A percentile compares a stretch with the other conserved stretches of the same genome.
Evolutionary conservation across 495 filamentous ascomycete species (phyloP).

Genomic region (Trichoderma gamsii): DNA sequence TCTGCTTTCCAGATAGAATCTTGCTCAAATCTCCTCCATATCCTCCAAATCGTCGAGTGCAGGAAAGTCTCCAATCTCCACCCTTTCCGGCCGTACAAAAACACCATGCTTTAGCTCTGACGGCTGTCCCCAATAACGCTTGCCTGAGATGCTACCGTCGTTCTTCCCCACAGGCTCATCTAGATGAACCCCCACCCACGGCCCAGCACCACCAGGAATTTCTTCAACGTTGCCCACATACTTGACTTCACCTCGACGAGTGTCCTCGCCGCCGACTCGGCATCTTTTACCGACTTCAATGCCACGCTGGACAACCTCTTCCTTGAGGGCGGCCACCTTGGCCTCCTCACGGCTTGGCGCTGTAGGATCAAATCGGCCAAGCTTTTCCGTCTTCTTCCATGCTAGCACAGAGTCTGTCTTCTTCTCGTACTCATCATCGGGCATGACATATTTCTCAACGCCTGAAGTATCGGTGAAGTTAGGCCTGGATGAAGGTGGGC

Average conservation of each 20-base stretch:
- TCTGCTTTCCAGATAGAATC: background rate
- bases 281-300: constrained; percentile 61
- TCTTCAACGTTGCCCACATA: constrained; percentile 78
- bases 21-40: constrained; percentile 71
- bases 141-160: constrained; percentile 74
- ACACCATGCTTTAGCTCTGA: constrained; percentile 64
- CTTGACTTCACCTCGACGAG: constrained; percentile 73
- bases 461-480: constrained; percentile 74
- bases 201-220: constrained; percentile 63
- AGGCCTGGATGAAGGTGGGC: constrained; percentile 60
- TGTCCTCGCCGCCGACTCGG: constrained; percentile 56
- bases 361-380: constrained; percentile 89
- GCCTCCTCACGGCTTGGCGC: constrained; percentile 64
- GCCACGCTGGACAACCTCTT: constrained; percentile 60
- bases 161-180: constrained; percentile 90
- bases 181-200: constrained; percentile 80
- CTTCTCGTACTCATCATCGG: constrained; percentile 71
- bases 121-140: constrained; percentile 66
- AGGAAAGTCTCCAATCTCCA: constrained; percentile 84
- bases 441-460: constrained; percentile 82
- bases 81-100: constrained; percentile 83
- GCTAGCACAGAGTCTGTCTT: constrained; percentile 81
- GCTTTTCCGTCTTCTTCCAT: constrained; percentile 86
- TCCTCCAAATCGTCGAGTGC: constrained; percentile 69
- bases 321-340: constrained; percentile 57